phyloP scores from a whole-genome alignment of 2,329 filamentous ascomycete genomes.

The Fusarium pseudograminearum region DNA sequence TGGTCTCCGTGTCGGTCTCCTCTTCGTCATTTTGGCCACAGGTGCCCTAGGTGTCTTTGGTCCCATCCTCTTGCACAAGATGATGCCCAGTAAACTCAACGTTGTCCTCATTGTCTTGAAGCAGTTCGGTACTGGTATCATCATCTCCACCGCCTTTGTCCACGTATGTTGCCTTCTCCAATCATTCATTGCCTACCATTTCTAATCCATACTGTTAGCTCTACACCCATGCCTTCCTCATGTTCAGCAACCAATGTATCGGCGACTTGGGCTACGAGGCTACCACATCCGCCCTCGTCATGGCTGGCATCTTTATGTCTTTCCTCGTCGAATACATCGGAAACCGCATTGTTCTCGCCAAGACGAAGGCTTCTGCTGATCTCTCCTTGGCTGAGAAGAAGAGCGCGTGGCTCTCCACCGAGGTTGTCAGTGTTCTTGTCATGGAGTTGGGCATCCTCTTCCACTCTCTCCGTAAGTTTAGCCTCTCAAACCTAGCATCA shows the following conservation, averaged over 20 bases:
- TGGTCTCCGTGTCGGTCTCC: slow-evolving; percentile 73
- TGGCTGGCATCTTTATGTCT: slow-evolving; percentile 79
- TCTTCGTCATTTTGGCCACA: slow-evolving; percentile 78
- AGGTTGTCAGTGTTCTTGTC: slow-evolving; percentile 72
- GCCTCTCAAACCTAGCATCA: not conserved
- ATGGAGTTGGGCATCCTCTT: slow-evolving; percentile 82
- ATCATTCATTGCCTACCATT: not conserved
- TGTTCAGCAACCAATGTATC: slow-evolving; percentile 79
- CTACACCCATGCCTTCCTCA: slow-evolving; percentile 77
- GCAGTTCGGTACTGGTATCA: slow-evolving; percentile 79
- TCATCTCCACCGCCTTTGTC: slow-evolving; percentile 78
- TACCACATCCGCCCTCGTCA: slow-evolving; percentile 76
- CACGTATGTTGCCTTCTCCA: slow-evolving; percentile 61
- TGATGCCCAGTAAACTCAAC: slow-evolving; percentile 64
- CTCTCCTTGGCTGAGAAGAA: slow-evolving; percentile 46
- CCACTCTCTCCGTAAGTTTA: slow-evolving; percentile 72
- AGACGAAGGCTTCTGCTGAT: slow-evolving; percentile 47
- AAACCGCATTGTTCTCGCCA: slow-evolving; percentile 65
- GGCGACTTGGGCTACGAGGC: slow-evolving; percentile 75
- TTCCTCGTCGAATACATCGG: slow-evolving; percentile 78
- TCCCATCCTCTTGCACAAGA: slow-evolving; percentile 72
- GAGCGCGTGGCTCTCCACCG: slow-evolving; percentile 51
- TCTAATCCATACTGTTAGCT: slow-evolving; percentile 60
- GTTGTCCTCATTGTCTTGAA: slow-evolving; percentile 73
- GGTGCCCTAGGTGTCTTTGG: slow-evolving; percentile 76